phyloP scores from a whole-genome alignment of 371 early-diverging fungal species.

The Dinochytrium kinnereticum region DNA sequence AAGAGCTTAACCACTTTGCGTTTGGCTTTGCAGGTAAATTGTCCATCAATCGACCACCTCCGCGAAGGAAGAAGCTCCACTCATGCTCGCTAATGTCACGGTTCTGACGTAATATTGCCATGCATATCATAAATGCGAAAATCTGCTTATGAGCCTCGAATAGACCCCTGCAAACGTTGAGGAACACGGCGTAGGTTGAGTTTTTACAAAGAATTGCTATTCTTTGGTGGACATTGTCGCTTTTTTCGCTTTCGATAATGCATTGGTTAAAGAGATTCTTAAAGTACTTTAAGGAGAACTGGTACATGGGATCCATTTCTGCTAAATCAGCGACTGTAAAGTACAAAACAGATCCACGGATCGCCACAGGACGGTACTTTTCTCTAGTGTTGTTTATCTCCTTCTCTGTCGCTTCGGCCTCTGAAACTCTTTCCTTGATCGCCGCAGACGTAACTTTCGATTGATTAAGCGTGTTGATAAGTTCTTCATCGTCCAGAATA shows the following conservation, averaged over 20 bases:
- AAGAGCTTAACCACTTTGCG: constrained; percentile 46
- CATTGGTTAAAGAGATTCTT: constrained; percentile 59
- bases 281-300: constrained; percentile 64
- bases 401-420: constrained; percentile 59
- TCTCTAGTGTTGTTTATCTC: constrained; percentile 63
- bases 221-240: constrained; percentile 48
- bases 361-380: constrained; percentile 60
- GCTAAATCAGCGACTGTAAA: constrained; percentile 61
- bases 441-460: constrained; percentile 64
- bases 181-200: constrained; percentile 52
- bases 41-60: constrained; percentile 38
- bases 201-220: constrained; percentile 55
- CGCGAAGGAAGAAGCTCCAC: constrained; percentile 63
- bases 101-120: constrained; percentile 55
- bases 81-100: constrained; percentile 45
- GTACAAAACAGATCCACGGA: constrained; percentile 63
- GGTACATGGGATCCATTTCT: constrained; percentile 65
- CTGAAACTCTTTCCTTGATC: constrained; percentile 59
- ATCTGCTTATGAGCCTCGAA: constrained; percentile 63
- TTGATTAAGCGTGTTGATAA: constrained; percentile 62
- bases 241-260: constrained; percentile 55
- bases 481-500: constrained; percentile 65
- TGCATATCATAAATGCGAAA: constrained; percentile 62
- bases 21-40: constrained; percentile 50
- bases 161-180: constrained; percentile 59